A percentile compares a stretch with the other conserved stretches of the same genome.
Conservation (phyloP, 2,329 filamentous ascomycete species). For the Fusarium udum region DNA sequence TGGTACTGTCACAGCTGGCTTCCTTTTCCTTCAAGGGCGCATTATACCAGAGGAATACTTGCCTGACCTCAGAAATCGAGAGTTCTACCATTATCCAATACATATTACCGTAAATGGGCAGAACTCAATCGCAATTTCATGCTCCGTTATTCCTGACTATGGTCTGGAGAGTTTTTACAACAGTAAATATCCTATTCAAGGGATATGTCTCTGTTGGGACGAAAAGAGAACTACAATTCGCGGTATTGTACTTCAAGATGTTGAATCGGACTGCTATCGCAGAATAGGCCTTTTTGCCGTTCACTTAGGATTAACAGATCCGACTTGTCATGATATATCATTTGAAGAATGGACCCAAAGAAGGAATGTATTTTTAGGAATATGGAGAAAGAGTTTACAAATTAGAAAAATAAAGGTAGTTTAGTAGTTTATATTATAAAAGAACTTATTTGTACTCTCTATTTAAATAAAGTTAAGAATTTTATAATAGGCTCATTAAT, state of each 20-base stretch:
- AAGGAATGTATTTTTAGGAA: background rate
- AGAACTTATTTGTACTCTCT: background rate
- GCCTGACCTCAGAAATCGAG: background rate
- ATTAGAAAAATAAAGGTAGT: background rate
- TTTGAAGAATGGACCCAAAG: background rate
- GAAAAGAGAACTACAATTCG: background rate
- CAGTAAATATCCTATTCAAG: background rate
- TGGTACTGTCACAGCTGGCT: background rate
- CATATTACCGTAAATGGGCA: background rate
- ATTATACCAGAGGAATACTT: background rate
- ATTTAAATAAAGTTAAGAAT: too few species aligned
- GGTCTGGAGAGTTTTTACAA: background rate
- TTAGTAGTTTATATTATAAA: background rate
- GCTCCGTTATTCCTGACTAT: background rate
- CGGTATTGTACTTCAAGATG: background rate
- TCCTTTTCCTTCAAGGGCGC: background rate
- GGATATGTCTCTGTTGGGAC: background rate
- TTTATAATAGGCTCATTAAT: background rate
- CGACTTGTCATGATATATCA: background rate
- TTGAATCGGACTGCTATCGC: background rate
- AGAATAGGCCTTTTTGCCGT: background rate
- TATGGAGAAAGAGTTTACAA: background rate
- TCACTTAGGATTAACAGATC: background rate
- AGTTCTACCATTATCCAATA: background rate
- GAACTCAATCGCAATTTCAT: background rate